Percentiles rank a stretch among this genome's conserved stretches.
Conservation (phyloP, 176 grass and related monocot genomes). For the Eremochloa ophiuroides region DNA sequence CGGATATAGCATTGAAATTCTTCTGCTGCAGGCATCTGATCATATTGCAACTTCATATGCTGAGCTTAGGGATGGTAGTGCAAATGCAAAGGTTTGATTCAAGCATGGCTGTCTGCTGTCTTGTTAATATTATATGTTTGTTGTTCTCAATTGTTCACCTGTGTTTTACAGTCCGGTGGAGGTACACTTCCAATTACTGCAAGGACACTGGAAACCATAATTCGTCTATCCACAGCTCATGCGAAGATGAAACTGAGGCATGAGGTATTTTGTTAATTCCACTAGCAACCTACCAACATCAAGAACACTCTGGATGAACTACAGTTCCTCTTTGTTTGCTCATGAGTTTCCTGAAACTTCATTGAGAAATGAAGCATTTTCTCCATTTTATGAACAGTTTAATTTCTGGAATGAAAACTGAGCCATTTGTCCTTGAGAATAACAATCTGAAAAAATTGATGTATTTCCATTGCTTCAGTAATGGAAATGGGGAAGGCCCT, state of each 20-base stretch:
- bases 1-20: slow-evolving; percentile 1
- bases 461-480: too few relatives aligned
- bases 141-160: slow-evolving; percentile 16
- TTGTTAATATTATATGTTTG: slow-evolving; percentile 14
- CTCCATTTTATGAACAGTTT: not conserved
- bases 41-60: slow-evolving; percentile 98
- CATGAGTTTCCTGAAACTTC: not conserved
- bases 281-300: not conserved
- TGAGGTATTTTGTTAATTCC: slow-evolving; percentile 53
- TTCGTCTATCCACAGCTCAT: slow-evolving; percentile 92
- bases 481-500: too few relatives aligned
- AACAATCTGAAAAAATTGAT: too few relatives aligned
- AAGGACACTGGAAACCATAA: slow-evolving; percentile 98
- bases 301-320: not conserved
- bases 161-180: slow-evolving; percentile 63
- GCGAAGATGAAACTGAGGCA: slow-evolving; percentile 96
- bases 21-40: slow-evolving; percentile 68
- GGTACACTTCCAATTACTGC: slow-evolving; percentile 98
- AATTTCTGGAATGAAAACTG: slow-evolving; percentile 4
- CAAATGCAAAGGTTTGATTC: slow-evolving; percentile 78
- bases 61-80: slow-evolving; percentile 76
- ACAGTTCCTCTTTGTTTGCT: not conserved
- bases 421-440: not conserved
- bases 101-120: slow-evolving; percentile 7
- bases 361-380: not conserved